A percentile compares a stretch with the other conserved stretches of the same genome.
Conservation (phyloP, 108 stramenopile genomes). For the Pseudonitzschia multiseries region DNA sequence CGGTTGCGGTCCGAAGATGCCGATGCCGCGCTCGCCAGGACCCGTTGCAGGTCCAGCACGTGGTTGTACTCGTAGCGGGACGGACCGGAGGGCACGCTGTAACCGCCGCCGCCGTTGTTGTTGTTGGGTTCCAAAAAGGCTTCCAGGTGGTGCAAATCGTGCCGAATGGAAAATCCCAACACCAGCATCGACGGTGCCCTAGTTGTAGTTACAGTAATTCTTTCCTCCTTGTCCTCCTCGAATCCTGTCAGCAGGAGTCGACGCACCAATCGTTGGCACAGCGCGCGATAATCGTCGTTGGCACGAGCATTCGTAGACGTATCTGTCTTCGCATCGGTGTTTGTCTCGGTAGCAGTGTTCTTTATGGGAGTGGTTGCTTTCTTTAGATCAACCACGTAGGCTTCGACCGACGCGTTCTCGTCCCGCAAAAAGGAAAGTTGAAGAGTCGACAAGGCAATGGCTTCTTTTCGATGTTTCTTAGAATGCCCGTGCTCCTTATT, state of each 20-base stretch:
- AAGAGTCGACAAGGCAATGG: background rate
- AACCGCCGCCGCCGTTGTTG: background rate
- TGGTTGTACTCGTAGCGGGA: background rate
- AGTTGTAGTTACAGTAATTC: background rate
- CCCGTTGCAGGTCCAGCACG: conserved; percentile 28
- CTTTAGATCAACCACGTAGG: conserved; percentile 17
- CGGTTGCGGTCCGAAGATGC: background rate
- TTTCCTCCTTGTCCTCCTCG: background rate
- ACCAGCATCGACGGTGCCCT: background rate
- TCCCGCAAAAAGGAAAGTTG: background rate
- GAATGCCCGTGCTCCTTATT: background rate
- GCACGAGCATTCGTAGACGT: background rate
- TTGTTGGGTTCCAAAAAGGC: conserved; percentile 4
- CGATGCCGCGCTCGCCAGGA: background rate
- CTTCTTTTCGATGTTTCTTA: too few species aligned
- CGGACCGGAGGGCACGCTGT: background rate
- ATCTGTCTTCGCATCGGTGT: background rate
- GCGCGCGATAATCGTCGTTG: background rate
- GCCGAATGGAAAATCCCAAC: conserved; percentile 35
- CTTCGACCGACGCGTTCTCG: background rate
- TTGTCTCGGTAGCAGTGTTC: background rate
- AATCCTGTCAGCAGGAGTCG: background rate
- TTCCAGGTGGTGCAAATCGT: conserved; percentile 30
- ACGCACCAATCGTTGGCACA: conserved; percentile 6
- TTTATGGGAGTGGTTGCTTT: background rate